Conservation (phyloP, 2,329 filamentous ascomycete species). For the Scleromitrula shiraiana region DNA sequence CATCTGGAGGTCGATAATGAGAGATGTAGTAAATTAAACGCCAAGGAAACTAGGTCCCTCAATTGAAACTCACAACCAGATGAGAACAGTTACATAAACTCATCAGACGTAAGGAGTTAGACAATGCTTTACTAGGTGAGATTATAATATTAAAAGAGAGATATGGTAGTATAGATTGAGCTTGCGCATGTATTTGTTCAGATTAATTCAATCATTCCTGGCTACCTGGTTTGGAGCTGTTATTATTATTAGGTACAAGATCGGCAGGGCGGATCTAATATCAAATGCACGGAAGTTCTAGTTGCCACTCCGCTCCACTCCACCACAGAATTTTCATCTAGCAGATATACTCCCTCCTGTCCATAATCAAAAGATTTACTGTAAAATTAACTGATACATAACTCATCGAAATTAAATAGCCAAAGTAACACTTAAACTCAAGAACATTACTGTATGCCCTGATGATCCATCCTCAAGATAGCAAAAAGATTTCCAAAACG, state of each 20-base stretch:
- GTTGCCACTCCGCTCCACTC: too few species aligned
- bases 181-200: neutral
- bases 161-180: neutral
- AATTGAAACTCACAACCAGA: neutral
- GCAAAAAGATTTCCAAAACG: neutral
- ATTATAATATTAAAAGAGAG: neutral
- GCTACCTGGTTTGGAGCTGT: too few species aligned
- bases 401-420: too few species aligned
- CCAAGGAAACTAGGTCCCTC: neutral
- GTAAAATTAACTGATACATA: neutral
- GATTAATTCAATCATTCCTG: neutral
- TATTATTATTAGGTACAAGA: too few species aligned
- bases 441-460: neutral
- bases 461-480: neutral
- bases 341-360: too few species aligned
- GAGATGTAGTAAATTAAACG: neutral
- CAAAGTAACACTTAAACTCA: too few species aligned
- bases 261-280: too few species aligned
- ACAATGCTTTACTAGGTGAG: too few species aligned
- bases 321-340: too few species aligned
- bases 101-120: too few species aligned
- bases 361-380: too few species aligned
- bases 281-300: neutral
- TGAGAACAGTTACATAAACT: too few species aligned
- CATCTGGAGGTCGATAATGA: conserved; percentile 17